Conservation (phyloP, 1,284 basidiomycete genomes). For the Rugosomyces carneus region DNA sequence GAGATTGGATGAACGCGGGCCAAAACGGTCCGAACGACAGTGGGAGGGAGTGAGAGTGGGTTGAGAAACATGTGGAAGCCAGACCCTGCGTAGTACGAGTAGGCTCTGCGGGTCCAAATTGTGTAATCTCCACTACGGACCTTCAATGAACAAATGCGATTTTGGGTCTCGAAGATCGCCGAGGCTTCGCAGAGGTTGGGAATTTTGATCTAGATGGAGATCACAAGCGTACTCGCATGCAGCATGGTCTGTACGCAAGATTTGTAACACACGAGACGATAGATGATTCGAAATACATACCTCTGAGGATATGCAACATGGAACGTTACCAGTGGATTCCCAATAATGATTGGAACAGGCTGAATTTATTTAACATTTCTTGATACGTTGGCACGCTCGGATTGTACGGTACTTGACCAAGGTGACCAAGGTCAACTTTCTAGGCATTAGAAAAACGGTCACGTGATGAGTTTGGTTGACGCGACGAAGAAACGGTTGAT, state of each 20-base stretch:
- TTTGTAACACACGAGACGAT: background rate
- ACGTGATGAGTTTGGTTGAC: slow-evolving; percentile 15
- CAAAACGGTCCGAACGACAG: background rate
- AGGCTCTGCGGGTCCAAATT: background rate
- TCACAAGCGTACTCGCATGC: background rate
- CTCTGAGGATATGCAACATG: too few relatives aligned
- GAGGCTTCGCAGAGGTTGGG: background rate
- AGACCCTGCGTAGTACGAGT: background rate
- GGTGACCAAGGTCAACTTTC: too few relatives aligned
- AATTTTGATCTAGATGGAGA: background rate
- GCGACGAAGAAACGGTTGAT: slow-evolving; percentile 7
- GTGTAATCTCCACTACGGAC: background rate
- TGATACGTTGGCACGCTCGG: too few relatives aligned
- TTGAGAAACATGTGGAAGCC: background rate
- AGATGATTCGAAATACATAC: background rate
- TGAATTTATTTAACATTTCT: too few relatives aligned
- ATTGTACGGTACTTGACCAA: too few relatives aligned
- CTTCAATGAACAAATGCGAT: background rate
- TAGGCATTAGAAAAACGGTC: too few relatives aligned
- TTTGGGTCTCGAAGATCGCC: background rate
- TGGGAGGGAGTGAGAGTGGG: background rate
- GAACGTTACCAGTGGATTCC: too few relatives aligned
- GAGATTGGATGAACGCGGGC: background rate
- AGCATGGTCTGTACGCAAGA: too few relatives aligned
- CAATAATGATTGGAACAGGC: too few relatives aligned